Percentiles rank a stretch among this genome's conserved stretches.
Conservation (phyloP, 306 rosid genomes). For the Cucumis sativus region Cucumber_9930_V3 NC_026655.2:11759001-11759500, state of each 20-base stretch:
- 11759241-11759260: slow-evolving; percentile 47
- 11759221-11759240: slow-evolving; percentile 40
- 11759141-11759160: background rate
- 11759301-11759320: slow-evolving; percentile 57
- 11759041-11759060: background rate
- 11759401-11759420: slow-evolving; percentile 43
- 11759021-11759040: too few species aligned
- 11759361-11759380: slow-evolving; percentile 54
- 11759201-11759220: slow-evolving; percentile 32
- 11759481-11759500: too few species aligned
- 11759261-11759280: slow-evolving; percentile 44
- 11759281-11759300: slow-evolving; percentile 76
- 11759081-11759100: background rate
- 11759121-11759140: background rate
- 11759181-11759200: slow-evolving; percentile 14
- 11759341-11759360: slow-evolving; percentile 26
- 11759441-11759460: too few species aligned
- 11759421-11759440: too few species aligned
- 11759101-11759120: background rate
- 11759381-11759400: slow-evolving; percentile 69
- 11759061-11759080: background rate
- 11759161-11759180: background rate
- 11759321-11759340: slow-evolving; percentile 37
- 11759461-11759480: too few species aligned
- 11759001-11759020: too few species aligned